Evolutionary conservation across 192 early-diverging fungal genomes (phyloP), one percentile per base, ranked within the genome.

Genomic region (Coemansia sp.): DNA sequence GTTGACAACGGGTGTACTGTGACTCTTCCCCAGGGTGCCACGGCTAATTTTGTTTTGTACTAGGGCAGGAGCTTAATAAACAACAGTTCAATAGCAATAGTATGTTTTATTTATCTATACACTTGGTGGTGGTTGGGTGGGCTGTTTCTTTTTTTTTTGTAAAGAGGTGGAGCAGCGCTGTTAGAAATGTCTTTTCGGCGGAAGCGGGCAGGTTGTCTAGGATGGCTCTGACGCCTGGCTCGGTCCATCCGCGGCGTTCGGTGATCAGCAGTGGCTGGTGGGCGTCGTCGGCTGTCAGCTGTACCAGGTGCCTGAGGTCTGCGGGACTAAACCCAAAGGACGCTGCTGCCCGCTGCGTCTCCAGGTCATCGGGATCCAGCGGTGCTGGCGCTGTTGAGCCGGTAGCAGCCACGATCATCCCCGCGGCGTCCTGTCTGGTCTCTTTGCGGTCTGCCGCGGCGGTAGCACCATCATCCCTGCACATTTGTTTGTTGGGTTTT

Each of bases 1-100:
- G 68, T 80, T 7, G 69, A 70, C 10, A 80, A 80, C 54, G 77
- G 77, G 2, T 80, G 77, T 48, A 80, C 77, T 3, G 77, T 80
- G 0, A 69, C 72, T 4, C 32, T 80, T 57, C 30, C 55, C 2
- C 47, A 34, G 22, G 62, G 54, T 6, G 77, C 68, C 0, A 36
- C 47, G 29, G 77, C 77, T 0, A 62, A 61, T 29, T 80, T 70
- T 62, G 64, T 80, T 11, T 14, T 79, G 18, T 79, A 72, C 29
- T 78, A 61, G 11, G n/a, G n/a, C n/a, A n/a, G n/a, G n/a, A n/a
- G 42, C 13, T 10, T 10, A 42, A 42, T 42, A 42, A 58, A 23
- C n/a, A n/a, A n/a, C n/a, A n/a, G n/a, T n/a, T n/a, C n/a, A n/a
- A n/a, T n/a, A n/a, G n/a, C n/a, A n/a, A n/a, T n/a, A n/a, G n/a